A percentile compares a stretch with the other conserved stretches of the same genome.
phyloP scores from a whole-genome alignment of 2,329 filamentous ascomycete genomes.

The Colletotrichum sp. region DNA sequence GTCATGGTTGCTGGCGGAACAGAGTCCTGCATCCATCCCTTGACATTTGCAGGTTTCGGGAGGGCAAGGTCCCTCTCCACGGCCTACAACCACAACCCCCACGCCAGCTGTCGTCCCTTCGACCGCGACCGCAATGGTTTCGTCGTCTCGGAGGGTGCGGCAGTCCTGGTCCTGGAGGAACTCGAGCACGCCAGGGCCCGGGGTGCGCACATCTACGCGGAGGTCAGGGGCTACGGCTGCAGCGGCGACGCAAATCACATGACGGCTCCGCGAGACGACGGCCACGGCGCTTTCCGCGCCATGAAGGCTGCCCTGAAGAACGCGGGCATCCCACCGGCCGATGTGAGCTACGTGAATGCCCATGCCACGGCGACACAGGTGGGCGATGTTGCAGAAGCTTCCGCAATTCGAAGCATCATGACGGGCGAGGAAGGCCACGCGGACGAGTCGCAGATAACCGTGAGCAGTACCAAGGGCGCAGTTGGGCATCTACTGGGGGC shows the following conservation, averaged over 20 bases:
- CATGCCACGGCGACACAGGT: conserved; percentile 89
- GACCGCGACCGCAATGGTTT: conserved; percentile 83
- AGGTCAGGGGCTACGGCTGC: conserved; percentile 86
- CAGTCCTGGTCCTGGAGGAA: conserved; percentile 87
- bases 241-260: conserved; percentile 93
- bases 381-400: conserved; percentile 87
- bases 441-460: conserved; percentile 69
- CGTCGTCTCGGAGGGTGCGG: conserved; percentile 91
- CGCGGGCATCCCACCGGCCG: conserved; percentile 69
- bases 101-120: conserved; percentile 82
- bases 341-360: conserved; percentile 92
- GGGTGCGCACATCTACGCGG: conserved; percentile 84
- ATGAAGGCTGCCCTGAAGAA: conserved; percentile 85
- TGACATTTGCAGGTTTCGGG: conserved; percentile 91
- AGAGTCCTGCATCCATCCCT: conserved; percentile 93
- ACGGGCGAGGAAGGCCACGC: conserved; percentile 72
- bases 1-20: conserved; percentile 97
- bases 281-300: conserved; percentile 79
- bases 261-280: conserved; percentile 86
- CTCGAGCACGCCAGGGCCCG: conserved; percentile 83
- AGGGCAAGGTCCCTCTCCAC: conserved; percentile 86
- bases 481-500: conserved; percentile 91
- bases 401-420: conserved; percentile 80
- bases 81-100: conserved; percentile 75
- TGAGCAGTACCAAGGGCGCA: conserved; percentile 94